phyloP scores from a whole-genome alignment of 495 filamentous ascomycete genomes.

The Sporormia fimetaria region DNA sequence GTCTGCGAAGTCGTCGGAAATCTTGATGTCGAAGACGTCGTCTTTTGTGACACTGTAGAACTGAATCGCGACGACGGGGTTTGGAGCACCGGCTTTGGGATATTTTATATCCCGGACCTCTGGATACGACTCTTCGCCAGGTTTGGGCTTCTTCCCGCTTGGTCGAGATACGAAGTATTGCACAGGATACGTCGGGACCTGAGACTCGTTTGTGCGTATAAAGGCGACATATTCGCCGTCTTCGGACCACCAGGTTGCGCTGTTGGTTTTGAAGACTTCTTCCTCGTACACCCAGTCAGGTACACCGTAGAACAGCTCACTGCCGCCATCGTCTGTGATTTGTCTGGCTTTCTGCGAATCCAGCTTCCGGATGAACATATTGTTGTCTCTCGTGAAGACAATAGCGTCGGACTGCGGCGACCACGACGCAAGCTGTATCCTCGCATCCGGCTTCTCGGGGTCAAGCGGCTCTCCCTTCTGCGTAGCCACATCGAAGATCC shows the following conservation, averaged over 20 bases:
- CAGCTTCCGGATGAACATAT: slow-evolving; percentile 70
- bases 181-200: slow-evolving; percentile 85
- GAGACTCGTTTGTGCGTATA: slow-evolving; percentile 81
- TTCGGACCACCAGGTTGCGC: slow-evolving; percentile 85
- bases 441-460: slow-evolving; percentile 50
- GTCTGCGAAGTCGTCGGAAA: slow-evolving; percentile 64
- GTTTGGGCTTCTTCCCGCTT: slow-evolving; percentile 57
- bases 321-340: slow-evolving; percentile 77
- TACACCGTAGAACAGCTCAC: slow-evolving; percentile 87
- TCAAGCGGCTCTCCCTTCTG: slow-evolving; percentile 72
- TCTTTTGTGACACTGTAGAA: slow-evolving; percentile 80
- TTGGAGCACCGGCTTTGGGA: slow-evolving; percentile 88
- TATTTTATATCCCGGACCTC: slow-evolving; percentile 91
- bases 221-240: slow-evolving; percentile 85
- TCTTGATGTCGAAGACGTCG: slow-evolving; percentile 67
- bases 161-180: slow-evolving; percentile 87
- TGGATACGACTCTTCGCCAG: slow-evolving; percentile 79
- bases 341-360: slow-evolving; percentile 47
- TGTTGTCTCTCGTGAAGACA: slow-evolving; percentile 77
- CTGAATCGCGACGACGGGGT: slow-evolving; percentile 73
- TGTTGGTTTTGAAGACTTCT: slow-evolving; percentile 73
- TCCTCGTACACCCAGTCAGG: slow-evolving; percentile 99
- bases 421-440: slow-evolving; percentile 81
- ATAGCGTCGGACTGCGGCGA: slow-evolving; percentile 76
- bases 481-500: slow-evolving; percentile 82